phyloP scores from a whole-genome alignment of 2,329 filamentous ascomycete species.

The Neonectria magnoliae region DNA sequence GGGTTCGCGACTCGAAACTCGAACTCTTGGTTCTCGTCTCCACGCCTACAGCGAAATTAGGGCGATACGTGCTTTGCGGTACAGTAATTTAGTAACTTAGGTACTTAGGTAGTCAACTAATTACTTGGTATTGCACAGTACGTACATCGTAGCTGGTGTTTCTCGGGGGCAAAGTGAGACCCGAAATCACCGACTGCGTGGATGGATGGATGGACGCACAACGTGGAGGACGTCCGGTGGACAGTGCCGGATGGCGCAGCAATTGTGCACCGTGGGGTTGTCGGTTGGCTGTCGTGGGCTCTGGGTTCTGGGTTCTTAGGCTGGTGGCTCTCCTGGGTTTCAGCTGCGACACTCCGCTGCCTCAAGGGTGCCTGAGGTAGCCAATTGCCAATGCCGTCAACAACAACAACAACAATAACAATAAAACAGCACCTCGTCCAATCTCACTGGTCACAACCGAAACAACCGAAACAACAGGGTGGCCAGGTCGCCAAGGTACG shows the following conservation, averaged over 20 bases:
- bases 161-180: conserved; percentile 2
- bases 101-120: no score
- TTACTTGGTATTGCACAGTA: no score
- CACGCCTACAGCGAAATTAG: neutral
- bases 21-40: neutral
- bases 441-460: neutral
- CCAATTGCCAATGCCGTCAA: neutral
- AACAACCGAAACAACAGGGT: conserved; percentile 1
- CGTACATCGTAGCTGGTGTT: neutral
- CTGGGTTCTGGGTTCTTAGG: conserved; percentile 5
- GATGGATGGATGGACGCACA: neutral
- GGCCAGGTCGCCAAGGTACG: neutral
- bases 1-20: neutral
- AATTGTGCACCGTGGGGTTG: conserved; percentile 36
- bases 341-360: neutral
- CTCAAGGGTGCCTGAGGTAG: neutral
- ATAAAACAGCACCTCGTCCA: neutral
- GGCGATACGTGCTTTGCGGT: no score
- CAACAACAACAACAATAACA: neutral
- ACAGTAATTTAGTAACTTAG: no score
- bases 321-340: no score
- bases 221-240: neutral
- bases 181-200: conserved; percentile 12
- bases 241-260: conserved; percentile 11
- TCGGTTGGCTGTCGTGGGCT: conserved; percentile 41